Evolutionary conservation across 1,139 yeast species (phyloP).

Genomic region (Debaryomyces nepalensis): DNA sequence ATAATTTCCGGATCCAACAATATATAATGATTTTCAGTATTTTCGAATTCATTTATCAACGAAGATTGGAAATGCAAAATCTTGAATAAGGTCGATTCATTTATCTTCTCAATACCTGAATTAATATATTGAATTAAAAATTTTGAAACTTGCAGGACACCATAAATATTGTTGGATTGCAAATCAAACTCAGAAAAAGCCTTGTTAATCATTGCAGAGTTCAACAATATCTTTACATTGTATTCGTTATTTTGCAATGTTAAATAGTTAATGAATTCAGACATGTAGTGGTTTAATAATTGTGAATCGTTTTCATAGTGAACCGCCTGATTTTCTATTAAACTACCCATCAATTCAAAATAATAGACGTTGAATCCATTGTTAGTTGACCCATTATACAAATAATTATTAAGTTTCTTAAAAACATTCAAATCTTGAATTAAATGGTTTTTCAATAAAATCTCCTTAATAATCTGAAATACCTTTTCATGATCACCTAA

Average conservation of each 20-base stretch:
- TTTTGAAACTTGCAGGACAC: conserved; percentile 34
- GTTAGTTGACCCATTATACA: conserved; percentile 34
- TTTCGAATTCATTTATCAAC: conserved; percentile 54
- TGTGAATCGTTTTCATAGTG: conserved; percentile 28
- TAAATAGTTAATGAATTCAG: conserved; percentile 34
- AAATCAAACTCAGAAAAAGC: conserved; percentile 35
- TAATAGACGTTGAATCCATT: conserved; percentile 35
- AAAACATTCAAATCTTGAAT: conserved; percentile 35
- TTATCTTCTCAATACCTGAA: conserved; percentile 15
- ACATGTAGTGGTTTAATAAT: conserved; percentile 35
- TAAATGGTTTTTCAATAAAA: conserved; percentile 39
- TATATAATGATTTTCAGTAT: conserved; percentile 53
- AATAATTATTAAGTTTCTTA: conserved; percentile 39
- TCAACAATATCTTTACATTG: conserved; percentile 28
- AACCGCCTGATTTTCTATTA: conserved; percentile 40
- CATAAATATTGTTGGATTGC: conserved; percentile 41
- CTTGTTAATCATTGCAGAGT: conserved; percentile 36
- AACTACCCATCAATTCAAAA: conserved; percentile 37
- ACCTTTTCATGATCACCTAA: conserved; percentile 42
- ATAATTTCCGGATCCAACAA: conserved; percentile 42
- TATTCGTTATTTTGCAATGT: conserved; percentile 21
- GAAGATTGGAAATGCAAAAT: conserved; percentile 40
- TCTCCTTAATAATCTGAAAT: conserved; percentile 44
- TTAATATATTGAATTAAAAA: conserved; percentile 26
- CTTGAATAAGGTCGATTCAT: conserved; percentile 21